Conservation (phyloP, 306 rosid genomes). For the Fragaria iinumae region DNA sequence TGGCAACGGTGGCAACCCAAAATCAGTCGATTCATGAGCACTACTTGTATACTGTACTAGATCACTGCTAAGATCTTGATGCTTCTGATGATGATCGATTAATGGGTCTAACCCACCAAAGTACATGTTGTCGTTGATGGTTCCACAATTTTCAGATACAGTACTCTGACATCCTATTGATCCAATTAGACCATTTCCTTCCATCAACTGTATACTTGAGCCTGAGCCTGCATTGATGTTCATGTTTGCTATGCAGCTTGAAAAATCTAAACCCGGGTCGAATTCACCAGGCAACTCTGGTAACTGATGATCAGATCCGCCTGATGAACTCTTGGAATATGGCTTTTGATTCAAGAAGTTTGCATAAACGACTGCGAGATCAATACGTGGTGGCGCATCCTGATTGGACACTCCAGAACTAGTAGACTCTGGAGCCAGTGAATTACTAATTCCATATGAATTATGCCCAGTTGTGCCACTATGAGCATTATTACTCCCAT, state of each 20-base stretch:
- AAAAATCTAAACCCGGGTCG: slow-evolving; percentile 35
- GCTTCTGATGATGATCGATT: slow-evolving; percentile 24
- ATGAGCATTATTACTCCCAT: neutral
- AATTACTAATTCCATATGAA: slow-evolving; percentile 23
- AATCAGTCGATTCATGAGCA: slow-evolving; percentile 29
- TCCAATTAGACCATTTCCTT: slow-evolving; percentile 36
- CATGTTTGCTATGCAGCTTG: slow-evolving; percentile 27
- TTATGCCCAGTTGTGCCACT: slow-evolving; percentile 1
- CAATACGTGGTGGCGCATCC: slow-evolving; percentile 61
- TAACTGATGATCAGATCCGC: slow-evolving; percentile 23
- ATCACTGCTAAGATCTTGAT: slow-evolving; percentile 25
- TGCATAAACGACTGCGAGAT: slow-evolving; percentile 76
- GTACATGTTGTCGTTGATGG: slow-evolving; percentile 28
- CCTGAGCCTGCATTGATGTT: slow-evolving; percentile 19
- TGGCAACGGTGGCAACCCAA: slow-evolving; percentile 67
- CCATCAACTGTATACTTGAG: slow-evolving; percentile 22
- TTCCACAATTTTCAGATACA: slow-evolving; percentile 26
- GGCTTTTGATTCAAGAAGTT: slow-evolving; percentile 69
- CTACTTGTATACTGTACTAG: slow-evolving; percentile 9
- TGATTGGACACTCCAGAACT: slow-evolving; percentile 26
- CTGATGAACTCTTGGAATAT: slow-evolving; percentile 14
- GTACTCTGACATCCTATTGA: slow-evolving; percentile 36
- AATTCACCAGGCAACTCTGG: slow-evolving; percentile 32
- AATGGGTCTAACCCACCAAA: slow-evolving; percentile 37
- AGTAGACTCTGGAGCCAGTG: slow-evolving; percentile 32